Conservation (phyloP, 2,329 filamentous ascomycete species). For the Grosmannia serpens region DNA sequence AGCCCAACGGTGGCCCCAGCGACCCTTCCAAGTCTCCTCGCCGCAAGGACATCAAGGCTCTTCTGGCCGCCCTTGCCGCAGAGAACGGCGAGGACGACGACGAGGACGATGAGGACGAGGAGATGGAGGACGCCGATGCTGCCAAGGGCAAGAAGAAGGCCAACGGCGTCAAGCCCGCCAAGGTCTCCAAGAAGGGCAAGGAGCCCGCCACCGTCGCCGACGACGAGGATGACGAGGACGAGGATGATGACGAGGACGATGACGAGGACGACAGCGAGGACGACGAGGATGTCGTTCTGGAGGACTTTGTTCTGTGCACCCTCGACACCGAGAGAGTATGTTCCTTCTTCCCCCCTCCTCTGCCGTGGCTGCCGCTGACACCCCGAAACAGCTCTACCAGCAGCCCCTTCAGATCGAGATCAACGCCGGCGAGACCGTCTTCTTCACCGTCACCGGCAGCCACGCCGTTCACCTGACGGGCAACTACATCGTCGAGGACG, state of each 20-base stretch:
- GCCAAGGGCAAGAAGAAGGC: conserved; percentile 17
- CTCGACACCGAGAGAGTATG: conserved; percentile 84
- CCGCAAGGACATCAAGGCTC: conserved; percentile 64
- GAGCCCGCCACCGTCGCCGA: conserved; percentile 10
- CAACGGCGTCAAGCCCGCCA: conserved; percentile 2
- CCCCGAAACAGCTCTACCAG: conserved; percentile 64
- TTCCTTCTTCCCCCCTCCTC: conserved; percentile 6
- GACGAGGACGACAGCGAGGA: conserved; percentile 48
- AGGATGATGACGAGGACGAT: conserved; percentile 30
- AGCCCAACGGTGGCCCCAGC: conserved; percentile 80
- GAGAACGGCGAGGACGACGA: conserved; percentile 49
- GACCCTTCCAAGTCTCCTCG: conserved; percentile 78
- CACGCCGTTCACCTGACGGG: conserved; percentile 88
- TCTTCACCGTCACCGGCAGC: conserved; percentile 83
- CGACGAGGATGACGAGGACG: conserved; percentile 17
- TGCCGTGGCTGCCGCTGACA: background rate
- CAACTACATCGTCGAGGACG: conserved; percentile 76
- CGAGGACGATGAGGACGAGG: conserved; percentile 35
- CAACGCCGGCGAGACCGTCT: conserved; percentile 76
- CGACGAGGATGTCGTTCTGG: conserved; percentile 51
- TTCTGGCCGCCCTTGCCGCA: conserved; percentile 55
- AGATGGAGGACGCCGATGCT: conserved; percentile 36
- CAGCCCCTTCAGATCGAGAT: conserved; percentile 91
- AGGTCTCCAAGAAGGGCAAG: conserved; percentile 13
- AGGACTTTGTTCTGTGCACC: conserved; percentile 92